These are phyloP conservation scores for Solioccasus polychromus DNA, from an alignment of 768 basidiomycete species.

Conservation along the genomic window DNA sequence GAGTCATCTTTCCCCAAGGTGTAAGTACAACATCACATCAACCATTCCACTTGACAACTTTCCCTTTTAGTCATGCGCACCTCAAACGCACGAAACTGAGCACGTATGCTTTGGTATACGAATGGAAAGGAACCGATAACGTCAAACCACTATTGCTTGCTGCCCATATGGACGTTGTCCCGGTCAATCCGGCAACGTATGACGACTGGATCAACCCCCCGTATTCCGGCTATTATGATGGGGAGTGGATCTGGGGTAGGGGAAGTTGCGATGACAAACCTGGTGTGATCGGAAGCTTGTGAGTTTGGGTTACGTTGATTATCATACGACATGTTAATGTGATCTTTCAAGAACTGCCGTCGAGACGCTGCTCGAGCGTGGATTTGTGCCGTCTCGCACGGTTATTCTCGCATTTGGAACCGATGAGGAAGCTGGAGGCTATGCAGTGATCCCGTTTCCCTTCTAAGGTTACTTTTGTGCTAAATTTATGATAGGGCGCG, in stretches of 20 bases:
- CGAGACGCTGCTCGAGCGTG: constrained; percentile 27
- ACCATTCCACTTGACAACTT: background rate
- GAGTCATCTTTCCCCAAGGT: constrained; percentile 56
- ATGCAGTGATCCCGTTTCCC: constrained; percentile 28
- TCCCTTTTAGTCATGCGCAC: constrained; percentile 38
- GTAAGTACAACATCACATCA: constrained; percentile 31
- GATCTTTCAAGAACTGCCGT: constrained; percentile 20
- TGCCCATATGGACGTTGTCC: constrained; percentile 52
- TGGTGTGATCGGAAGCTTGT: constrained; percentile 35
- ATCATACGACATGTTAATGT: background rate
- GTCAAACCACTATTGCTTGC: constrained; percentile 55
- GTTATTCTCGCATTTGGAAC: constrained; percentile 40
- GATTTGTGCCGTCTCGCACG: constrained; percentile 29
- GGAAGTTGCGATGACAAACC: constrained; percentile 47
- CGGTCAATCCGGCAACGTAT: constrained; percentile 43
- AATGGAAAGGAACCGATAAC: constrained; percentile 52
- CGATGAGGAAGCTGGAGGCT: constrained; percentile 44
- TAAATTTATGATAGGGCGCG: constrained; percentile 37
- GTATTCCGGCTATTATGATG: constrained; percentile 47
- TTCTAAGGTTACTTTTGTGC: background rate
- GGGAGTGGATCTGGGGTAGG: constrained; percentile 46
- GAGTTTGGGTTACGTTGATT: constrained; percentile 2
- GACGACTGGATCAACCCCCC: constrained; percentile 48
- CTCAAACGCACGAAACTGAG: constrained; percentile 55
- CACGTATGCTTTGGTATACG: constrained; percentile 59